Evolutionary conservation across 305 asterid species (phyloP).

Genomic region (Solanum hybrid): DNA sequence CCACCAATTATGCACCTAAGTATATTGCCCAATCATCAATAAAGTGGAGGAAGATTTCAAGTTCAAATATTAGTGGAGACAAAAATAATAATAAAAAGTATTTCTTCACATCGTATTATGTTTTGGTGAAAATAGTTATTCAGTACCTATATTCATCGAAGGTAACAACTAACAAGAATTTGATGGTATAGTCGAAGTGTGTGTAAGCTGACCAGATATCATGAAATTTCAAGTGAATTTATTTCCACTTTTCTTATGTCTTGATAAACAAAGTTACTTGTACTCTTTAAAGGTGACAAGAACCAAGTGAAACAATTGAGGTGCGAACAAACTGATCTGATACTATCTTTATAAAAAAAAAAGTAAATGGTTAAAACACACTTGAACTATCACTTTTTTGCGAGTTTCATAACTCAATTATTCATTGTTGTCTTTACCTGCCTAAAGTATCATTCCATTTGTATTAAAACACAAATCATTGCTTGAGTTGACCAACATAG

Average conservation of each 20-base stretch:
- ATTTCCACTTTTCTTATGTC: background rate
- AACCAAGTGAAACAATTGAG: background rate
- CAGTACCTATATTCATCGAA: background rate
- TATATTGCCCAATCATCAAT: background rate
- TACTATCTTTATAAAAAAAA: background rate
- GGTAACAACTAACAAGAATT: background rate
- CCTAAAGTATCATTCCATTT: background rate
- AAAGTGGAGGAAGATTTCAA: background rate
- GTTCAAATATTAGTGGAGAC: background rate
- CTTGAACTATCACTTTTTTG: background rate
- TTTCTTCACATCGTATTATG: background rate
- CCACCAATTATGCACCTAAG: background rate
- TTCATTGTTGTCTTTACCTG: background rate
- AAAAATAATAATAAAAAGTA: background rate
- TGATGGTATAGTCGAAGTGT: background rate
- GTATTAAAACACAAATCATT: background rate
- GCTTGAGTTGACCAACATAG: background rate
- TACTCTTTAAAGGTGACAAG: background rate
- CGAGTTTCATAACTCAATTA: background rate
- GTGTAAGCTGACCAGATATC: background rate
- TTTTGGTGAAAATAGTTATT: background rate
- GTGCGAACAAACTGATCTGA: background rate
- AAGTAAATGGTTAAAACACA: background rate
- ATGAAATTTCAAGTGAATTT: background rate
- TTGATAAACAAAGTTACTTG: background rate